phyloP scores from a whole-genome alignment of 768 basidiomycete genomes.

The Auricularia sp. region DNA sequence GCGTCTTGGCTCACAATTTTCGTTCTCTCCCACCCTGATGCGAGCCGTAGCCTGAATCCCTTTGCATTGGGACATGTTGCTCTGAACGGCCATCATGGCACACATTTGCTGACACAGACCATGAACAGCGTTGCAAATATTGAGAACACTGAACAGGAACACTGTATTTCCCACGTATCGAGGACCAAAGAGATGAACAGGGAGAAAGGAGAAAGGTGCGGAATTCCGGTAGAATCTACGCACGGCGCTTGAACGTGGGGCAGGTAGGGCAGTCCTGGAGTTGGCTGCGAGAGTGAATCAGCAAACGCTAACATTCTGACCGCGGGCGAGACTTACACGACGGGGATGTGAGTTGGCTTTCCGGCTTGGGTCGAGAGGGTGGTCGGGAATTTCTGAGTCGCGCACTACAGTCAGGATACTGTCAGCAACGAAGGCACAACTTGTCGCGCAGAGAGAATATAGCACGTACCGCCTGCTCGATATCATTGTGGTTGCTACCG shows the following conservation, averaged over 20 bases:
- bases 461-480: neutral
- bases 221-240: neutral
- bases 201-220: too few relatives aligned
- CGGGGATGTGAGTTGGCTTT: neutral
- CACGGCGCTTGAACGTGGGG: neutral
- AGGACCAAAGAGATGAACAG: too few relatives aligned
- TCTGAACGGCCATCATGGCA: too few relatives aligned
- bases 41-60: too few relatives aligned
- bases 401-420: neutral
- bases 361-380: neutral
- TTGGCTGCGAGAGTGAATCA: neutral
- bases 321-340: neutral
- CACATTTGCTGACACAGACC: too few relatives aligned
- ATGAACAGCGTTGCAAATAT: too few relatives aligned
- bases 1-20: too few relatives aligned
- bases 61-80: too few relatives aligned
- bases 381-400: neutral
- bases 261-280: neutral
- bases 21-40: too few relatives aligned
- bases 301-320: neutral
- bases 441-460: neutral
- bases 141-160: too few relatives aligned
- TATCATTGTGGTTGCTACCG: neutral
- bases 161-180: too few relatives aligned
- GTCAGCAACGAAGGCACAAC: neutral